phyloP scores from a whole-genome alignment of 805 yeast genomes.

The Yamadazyma takamatsuzukensis region DNA sequence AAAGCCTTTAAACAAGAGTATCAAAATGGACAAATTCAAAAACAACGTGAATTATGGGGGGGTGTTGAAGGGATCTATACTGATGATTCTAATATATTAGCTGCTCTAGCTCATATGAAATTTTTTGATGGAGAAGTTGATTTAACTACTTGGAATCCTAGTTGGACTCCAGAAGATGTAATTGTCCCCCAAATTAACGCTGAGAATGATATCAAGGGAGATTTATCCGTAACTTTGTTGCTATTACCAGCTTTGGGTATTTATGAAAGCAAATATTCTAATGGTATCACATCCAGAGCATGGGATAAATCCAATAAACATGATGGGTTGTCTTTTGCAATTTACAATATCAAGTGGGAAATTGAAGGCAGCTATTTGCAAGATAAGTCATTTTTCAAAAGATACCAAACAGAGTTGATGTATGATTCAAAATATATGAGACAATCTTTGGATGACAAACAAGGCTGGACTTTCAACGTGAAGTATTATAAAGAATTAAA shows the following conservation, averaged over 20 bases:
- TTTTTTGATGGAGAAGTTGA: constrained; percentile 40
- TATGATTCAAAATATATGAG: constrained; percentile 19
- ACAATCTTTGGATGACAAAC: constrained; percentile 16
- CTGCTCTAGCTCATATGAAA: constrained; percentile 75
- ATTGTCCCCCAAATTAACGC: constrained; percentile 18
- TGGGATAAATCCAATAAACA: constrained; percentile 61
- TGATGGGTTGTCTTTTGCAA: constrained; percentile 73
- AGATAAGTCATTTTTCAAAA: constrained; percentile 27
- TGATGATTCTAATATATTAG: constrained; percentile 84
- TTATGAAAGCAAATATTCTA: constrained; percentile 63
- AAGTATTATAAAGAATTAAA: constrained; percentile 25
- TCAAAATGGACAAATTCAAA: constrained; percentile 30
- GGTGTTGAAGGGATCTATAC: constrained; percentile 75
- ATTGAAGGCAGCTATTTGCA: constrained; percentile 22
- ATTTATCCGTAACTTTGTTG: constrained; percentile 53
- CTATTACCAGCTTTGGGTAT: constrained; percentile 65
- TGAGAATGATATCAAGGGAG: constrained; percentile 33
- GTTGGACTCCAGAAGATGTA: constrained; percentile 26
- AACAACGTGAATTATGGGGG: constrained; percentile 71
- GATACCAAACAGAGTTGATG: constrained; percentile 22
- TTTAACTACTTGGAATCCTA: constrained; percentile 28
- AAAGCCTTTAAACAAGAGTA: constrained; percentile 38
- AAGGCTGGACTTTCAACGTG: constrained; percentile 33
- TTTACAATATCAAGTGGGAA: constrained; percentile 55
- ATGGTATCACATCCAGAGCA: constrained; percentile 69